A percentile compares a stretch with the other conserved stretches of the same genome.
Conservation (phyloP, 345 rosid species). For the Ceriops decandra region DNA sequence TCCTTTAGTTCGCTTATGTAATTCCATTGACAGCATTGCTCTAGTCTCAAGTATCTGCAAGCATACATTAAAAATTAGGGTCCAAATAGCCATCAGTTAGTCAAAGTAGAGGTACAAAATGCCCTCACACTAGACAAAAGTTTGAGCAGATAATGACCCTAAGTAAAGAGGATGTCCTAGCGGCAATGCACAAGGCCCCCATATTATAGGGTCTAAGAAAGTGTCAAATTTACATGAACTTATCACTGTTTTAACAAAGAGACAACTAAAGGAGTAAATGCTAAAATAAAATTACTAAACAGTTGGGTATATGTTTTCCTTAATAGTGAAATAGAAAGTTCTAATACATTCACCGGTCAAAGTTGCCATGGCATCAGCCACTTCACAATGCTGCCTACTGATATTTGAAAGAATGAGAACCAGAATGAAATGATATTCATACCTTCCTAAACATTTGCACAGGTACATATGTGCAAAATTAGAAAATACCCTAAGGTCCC, state of each 20-base stretch:
- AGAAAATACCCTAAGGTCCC: not conserved
- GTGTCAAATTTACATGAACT: too few relatives aligned
- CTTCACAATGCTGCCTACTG: not conserved
- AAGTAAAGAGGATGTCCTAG: too few relatives aligned
- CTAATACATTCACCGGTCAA: not conserved
- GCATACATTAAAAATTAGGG: not conserved
- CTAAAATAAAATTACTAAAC: not conserved
- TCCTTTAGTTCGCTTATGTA: constrained; percentile 33
- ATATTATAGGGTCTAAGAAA: too few relatives aligned
- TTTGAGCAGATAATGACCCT: not conserved
- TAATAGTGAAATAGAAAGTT: not conserved
- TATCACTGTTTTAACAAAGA: too few relatives aligned
- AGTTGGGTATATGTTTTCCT: not conserved
- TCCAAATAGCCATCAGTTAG: constrained; percentile 1
- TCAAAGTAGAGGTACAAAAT: constrained; percentile 1
- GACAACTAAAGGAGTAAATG: not conserved
- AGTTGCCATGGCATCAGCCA: not conserved
- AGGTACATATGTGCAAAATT: not conserved
- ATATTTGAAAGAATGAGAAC: not conserved
- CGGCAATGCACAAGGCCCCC: too few relatives aligned
- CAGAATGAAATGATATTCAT: not conserved
- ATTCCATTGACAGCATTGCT: constrained; percentile 61
- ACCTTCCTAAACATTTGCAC: not conserved
- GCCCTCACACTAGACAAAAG: not conserved
- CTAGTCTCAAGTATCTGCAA: constrained; percentile 80